phyloP scores from a whole-genome alignment of 805 yeast genomes.

The Wickerhamiella slavikovae region DNA sequence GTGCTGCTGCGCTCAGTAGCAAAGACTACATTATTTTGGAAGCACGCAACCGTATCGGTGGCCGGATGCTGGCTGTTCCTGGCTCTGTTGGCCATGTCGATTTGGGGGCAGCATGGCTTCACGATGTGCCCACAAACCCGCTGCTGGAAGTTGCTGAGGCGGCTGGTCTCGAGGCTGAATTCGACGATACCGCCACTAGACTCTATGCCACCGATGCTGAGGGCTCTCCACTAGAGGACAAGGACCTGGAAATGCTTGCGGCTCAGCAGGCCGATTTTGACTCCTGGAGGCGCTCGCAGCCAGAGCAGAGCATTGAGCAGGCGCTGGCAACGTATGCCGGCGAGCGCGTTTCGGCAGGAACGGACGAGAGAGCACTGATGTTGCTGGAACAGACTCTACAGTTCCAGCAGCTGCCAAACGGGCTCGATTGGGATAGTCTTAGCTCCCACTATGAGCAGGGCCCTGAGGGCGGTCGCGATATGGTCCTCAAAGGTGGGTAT shows the following conservation, averaged over 20 bases:
- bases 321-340: constrained; percentile 2
- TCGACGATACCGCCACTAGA: constrained; percentile 9
- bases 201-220: constrained; percentile 4
- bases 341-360: background rate
- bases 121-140: constrained; percentile 10
- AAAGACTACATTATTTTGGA: constrained; percentile 12
- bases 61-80: constrained; percentile 11
- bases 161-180: constrained; percentile 5
- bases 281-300: constrained; percentile 1
- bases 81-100: constrained; percentile 7
- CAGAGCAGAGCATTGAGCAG: constrained; percentile 5
- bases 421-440: background rate
- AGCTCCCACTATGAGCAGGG: background rate
- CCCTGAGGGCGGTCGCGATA: constrained; percentile 10
- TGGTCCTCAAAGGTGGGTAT: constrained; percentile 12
- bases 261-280: constrained; percentile 7
- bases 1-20: constrained; percentile 13
- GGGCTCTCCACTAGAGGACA: constrained; percentile 8
- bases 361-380: background rate
- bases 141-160: constrained; percentile 8
- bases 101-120: constrained; percentile 15
- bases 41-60: constrained; percentile 17
- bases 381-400: background rate
- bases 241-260: background rate
- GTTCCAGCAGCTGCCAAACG: constrained; percentile 2